These are phyloP conservation scores for Fusarium nanum DNA, from an alignment of 2,329 filamentous ascomycete species.

Conservation along the genomic window DNA sequence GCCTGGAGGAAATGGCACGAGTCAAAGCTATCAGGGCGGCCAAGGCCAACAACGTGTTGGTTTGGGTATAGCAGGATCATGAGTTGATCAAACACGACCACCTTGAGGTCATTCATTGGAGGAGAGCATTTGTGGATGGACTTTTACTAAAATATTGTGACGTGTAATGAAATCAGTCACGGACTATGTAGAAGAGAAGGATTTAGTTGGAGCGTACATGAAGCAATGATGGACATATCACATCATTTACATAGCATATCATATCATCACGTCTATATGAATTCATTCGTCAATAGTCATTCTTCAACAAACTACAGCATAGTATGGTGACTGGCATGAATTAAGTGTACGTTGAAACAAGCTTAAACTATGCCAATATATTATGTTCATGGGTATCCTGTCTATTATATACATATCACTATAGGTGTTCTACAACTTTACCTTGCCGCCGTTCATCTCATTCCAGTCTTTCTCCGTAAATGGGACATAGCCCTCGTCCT, in stretches of 20 bases:
- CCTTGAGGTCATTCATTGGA: background rate
- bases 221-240: slow-evolving; percentile 31
- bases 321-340: background rate
- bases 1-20: slow-evolving; percentile 38
- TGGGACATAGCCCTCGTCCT: slow-evolving; percentile 71
- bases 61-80: slow-evolving; percentile 65
- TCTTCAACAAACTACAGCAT: background rate
- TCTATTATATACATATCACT: background rate
- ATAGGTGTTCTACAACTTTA: slow-evolving; percentile 69
- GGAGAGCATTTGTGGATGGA: slow-evolving; percentile 16
- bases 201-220: slow-evolving; percentile 34
- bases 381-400: slow-evolving; percentile 1
- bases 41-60: slow-evolving; percentile 58
- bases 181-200: slow-evolving; percentile 32
- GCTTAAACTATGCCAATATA: background rate
- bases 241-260: slow-evolving; percentile 32
- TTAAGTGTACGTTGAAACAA: background rate
- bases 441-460: slow-evolving; percentile 71
- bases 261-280: slow-evolving; percentile 12
- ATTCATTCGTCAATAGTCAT: slow-evolving; percentile 5
- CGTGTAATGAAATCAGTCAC: slow-evolving; percentile 44
- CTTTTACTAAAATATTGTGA: slow-evolving; percentile 34
- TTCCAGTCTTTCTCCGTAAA: slow-evolving; percentile 78
- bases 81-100: slow-evolving; percentile 11
- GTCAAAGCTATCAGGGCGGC: slow-evolving; percentile 31